Conservation (phyloP, 352 stramenopile species). For the Globisporangium cystogenes region DNA sequence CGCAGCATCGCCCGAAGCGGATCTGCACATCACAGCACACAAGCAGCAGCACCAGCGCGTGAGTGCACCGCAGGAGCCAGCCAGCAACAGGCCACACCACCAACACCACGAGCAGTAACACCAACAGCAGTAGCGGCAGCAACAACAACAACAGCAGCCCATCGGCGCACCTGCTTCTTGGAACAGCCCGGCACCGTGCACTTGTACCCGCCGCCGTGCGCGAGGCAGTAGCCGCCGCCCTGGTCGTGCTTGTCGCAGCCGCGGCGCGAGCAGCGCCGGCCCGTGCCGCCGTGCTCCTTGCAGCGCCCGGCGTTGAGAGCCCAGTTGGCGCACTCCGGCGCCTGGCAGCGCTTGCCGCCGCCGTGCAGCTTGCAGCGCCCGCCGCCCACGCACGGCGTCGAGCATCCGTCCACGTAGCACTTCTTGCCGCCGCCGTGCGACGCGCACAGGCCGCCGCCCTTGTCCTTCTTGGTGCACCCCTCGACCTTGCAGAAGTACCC, state of each 20-base stretch:
- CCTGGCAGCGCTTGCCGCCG: constrained; percentile 50
- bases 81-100: neutral
- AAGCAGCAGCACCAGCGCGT: too few species aligned
- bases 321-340: constrained; percentile 48
- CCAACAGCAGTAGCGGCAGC: too few species aligned
- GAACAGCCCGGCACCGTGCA: constrained; percentile 61
- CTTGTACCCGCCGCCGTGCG: constrained; percentile 66
- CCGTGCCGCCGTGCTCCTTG: constrained; percentile 67
- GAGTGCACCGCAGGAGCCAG: neutral
- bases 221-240: constrained; percentile 67
- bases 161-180: constrained; percentile 65
- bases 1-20: constrained; percentile 67
- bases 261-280: constrained; percentile 56
- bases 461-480: constrained; percentile 80
- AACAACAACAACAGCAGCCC: too few species aligned
- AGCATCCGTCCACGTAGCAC: constrained; percentile 65
- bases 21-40: constrained; percentile 21
- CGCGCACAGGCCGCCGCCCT: constrained; percentile 73
- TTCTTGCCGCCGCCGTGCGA: constrained; percentile 79
- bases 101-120: too few species aligned
- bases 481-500: constrained; percentile 76
- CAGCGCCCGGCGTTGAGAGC: constrained; percentile 63
- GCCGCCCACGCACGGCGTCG: constrained; percentile 63
- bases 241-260: constrained; percentile 79
- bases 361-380: constrained; percentile 66